A percentile compares a stretch with the other conserved stretches of the same genome.
phyloP scores from a whole-genome alignment of 805 yeast genomes.

The Brettanomyces custersianus region DNA sequence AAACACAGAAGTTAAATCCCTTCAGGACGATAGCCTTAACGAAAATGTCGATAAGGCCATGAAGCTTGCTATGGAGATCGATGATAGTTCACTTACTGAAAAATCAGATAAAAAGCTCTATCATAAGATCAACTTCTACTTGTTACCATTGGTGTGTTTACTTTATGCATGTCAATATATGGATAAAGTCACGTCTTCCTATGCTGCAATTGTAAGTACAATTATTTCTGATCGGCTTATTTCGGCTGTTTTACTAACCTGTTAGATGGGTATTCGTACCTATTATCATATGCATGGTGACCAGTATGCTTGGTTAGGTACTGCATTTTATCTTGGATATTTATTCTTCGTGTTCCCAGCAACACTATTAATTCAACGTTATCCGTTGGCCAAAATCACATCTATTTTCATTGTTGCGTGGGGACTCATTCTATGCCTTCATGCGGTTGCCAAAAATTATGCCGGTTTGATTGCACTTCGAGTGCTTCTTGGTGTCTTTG shows the following conservation, averaged over 20 bases:
- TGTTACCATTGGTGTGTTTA: constrained; percentile 42
- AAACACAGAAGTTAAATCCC: no score
- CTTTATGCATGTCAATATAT: constrained; percentile 45
- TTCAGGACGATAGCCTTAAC: no score
- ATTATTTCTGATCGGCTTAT: no score
- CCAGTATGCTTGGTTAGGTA: constrained; percentile 34
- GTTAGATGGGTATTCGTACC: constrained; percentile 23
- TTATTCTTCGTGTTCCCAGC: constrained; percentile 39
- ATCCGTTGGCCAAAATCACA: constrained; percentile 42
- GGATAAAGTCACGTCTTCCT: constrained; percentile 48
- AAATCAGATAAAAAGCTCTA: constrained; percentile 6
- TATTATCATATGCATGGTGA: constrained; percentile 28
- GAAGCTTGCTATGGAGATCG: constrained; percentile 1
- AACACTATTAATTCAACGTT: constrained; percentile 33
- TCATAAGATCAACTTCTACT: constrained; percentile 38
- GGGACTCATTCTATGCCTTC: constrained; percentile 34
- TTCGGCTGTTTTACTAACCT: background rate
- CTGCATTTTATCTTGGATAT: constrained; percentile 38
- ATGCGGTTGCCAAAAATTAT: constrained; percentile 31
- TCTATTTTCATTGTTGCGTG: constrained; percentile 24
- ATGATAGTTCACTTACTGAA: background rate
- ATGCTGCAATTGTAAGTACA: constrained; percentile 51
- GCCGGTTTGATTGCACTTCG: constrained; percentile 38
- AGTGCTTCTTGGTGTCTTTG: constrained; percentile 41
- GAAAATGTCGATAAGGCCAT: constrained; percentile 4